Conservation (phyloP, 2,329 filamentous ascomycete genomes). For the Hirsutella rhossiliensis region DNA sequence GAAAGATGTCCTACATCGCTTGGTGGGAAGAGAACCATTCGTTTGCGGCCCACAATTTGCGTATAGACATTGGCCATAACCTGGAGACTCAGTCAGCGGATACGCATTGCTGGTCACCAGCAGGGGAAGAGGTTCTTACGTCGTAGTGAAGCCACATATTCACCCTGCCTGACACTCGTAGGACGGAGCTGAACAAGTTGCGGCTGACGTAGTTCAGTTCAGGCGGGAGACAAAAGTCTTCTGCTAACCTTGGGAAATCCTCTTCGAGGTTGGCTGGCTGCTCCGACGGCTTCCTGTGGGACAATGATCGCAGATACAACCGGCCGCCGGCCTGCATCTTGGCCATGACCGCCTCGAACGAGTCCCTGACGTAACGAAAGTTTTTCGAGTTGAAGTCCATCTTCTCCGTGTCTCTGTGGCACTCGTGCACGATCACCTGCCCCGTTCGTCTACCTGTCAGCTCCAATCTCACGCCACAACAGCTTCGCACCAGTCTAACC, state of each 20-base stretch:
- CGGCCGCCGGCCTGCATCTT: slow-evolving; percentile 45
- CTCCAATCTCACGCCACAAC: not conserved
- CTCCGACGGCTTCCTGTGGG: slow-evolving; percentile 53
- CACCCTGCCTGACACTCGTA: slow-evolving; percentile 68
- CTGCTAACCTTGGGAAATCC: slow-evolving; percentile 60
- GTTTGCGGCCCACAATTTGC: slow-evolving; percentile 64
- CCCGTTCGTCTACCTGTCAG: not conserved
- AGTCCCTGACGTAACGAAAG: slow-evolving; percentile 60
- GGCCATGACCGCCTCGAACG: slow-evolving; percentile 55
- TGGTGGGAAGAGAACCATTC: slow-evolving; percentile 67
- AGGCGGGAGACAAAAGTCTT: slow-evolving; percentile 58
- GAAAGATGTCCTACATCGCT: slow-evolving; percentile 56
- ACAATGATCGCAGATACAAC: slow-evolving; percentile 71
- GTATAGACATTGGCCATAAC: slow-evolving; percentile 83
- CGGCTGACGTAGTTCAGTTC: slow-evolving; percentile 45
- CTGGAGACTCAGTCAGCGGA: slow-evolving; percentile 19
- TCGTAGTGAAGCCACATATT: slow-evolving; percentile 90
- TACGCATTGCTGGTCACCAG: not conserved
- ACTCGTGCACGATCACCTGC: slow-evolving; percentile 66
- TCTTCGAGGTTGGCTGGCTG: slow-evolving; percentile 54
- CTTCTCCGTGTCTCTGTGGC: slow-evolving; percentile 34
- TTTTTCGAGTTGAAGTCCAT: slow-evolving; percentile 82
- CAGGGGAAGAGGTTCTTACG: slow-evolving; percentile 27
- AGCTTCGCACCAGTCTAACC: slow-evolving; percentile 26
- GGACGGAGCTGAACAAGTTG: slow-evolving; percentile 64